Evolutionary conservation across 352 stramenopile genomes (phyloP).

Genomic region (Elongisporangium undulatum): DNA sequence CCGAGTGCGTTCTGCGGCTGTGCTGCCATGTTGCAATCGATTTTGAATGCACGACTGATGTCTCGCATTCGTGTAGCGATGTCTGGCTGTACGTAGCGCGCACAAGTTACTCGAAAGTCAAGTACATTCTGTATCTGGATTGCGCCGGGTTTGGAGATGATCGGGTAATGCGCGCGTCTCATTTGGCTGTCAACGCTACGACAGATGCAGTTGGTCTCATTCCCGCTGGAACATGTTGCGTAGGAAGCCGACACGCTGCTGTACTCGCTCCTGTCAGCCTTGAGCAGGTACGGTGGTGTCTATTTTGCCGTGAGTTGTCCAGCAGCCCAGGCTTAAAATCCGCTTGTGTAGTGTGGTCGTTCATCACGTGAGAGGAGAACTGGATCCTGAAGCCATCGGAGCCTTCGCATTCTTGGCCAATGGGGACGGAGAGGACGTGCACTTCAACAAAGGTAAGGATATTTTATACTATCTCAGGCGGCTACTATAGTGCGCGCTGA

Average conservation of each 20-base stretch:
- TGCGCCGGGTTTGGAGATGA: slow-evolving; percentile 40
- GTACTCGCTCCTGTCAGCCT: slow-evolving; percentile 56
- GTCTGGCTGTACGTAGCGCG: slow-evolving; percentile 77
- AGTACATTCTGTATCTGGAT: slow-evolving; percentile 71
- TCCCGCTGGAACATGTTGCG: not conserved
- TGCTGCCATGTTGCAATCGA: not conserved
- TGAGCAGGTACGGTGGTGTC: slow-evolving; percentile 41
- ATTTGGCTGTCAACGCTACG: not conserved
- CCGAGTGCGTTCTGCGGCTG: slow-evolving; percentile 8
- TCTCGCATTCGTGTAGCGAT: slow-evolving; percentile 8
- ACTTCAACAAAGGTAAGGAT: slow-evolving; percentile 2
- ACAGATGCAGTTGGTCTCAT: not conserved
- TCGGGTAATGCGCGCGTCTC: slow-evolving; percentile 7
- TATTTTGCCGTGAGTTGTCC: not conserved
- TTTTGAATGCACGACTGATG: not conserved
- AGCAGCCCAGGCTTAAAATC: not conserved
- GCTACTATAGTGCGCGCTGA: not conserved
- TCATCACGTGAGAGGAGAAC: slow-evolving; percentile 50
- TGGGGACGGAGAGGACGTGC: slow-evolving; percentile 14
- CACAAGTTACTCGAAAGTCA: slow-evolving; percentile 54
- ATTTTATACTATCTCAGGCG: not conserved
- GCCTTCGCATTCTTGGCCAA: slow-evolving; percentile 58
- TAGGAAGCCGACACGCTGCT: slow-evolving; percentile 44
- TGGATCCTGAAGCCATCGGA: slow-evolving; percentile 45
- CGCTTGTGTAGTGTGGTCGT: slow-evolving; percentile 45